Evolutionary conservation across 2,329 filamentous ascomycete genomes (phyloP), one percentile per base, ranked within the genome.

Genomic region (Sporothrix curviconia): DNA sequence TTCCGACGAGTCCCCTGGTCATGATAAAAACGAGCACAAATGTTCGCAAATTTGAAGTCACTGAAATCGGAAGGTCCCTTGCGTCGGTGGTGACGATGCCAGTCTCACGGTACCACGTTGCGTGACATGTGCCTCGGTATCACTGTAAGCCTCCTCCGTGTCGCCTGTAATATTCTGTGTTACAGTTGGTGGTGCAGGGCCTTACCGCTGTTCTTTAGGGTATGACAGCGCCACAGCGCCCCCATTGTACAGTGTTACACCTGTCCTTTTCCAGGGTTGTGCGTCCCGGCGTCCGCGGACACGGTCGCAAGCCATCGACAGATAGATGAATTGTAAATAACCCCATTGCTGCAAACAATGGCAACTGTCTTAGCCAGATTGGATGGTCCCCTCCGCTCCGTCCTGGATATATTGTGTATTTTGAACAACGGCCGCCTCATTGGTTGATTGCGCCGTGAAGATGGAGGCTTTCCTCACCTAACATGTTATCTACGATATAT

Each of bases 391-490:
- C 22, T 17, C 25, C 32, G 32, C 14, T 51, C 32, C 34, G 9
- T 37, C 19, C 14, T 4, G 22, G 19, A n/a, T n/a, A n/a, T n/a
- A n/a, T n/a, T 3, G 22, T 39, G 49, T 30, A 56, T n/a, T 47
- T 50, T 40, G 17, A 56, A 42, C 36, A 28, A n/a, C 44, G 7
- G n/a, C 25, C 5, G 43, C 25, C 54, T 42, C n/a, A 56, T 56
- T 56, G 54, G 54, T 28, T 30, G 25, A 37, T 50, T 5, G 11
- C 25, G 44, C 44, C 44, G 44, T n/a, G n/a, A n/a, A n/a, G n/a
- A n/a, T n/a, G n/a, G n/a, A n/a, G 25, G 32, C 36, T 34, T 25
- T 40, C 19, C 30, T 28, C 34, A 15, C 40, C 40, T 17, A 32
- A 32, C 28, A 32, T 32, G 28, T 25, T n/a, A n/a, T n/a, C n/a